Percentiles rank a stretch among this genome's conserved stretches.
phyloP scores from a whole-genome alignment of 768 basidiomycete species.

The Sarcomyxa edulis region DNA sequence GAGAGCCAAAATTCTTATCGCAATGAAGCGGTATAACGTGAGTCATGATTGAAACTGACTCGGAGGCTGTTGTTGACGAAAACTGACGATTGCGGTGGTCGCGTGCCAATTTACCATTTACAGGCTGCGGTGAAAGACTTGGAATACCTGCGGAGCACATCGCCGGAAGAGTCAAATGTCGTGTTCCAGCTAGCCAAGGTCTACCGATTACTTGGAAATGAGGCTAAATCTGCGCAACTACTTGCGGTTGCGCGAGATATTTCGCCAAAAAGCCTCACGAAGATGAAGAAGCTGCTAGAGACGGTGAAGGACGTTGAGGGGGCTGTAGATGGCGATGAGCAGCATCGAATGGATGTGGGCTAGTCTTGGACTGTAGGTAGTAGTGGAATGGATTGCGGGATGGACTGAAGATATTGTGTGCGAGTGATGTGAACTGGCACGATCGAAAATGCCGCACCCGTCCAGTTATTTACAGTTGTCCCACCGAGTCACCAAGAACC shows the following conservation, averaged over 20 bases:
- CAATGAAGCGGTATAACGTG: slow-evolving; percentile 79
- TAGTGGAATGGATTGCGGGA: slow-evolving; percentile 1
- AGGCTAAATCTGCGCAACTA: slow-evolving; percentile 73
- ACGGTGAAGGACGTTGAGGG: slow-evolving; percentile 57
- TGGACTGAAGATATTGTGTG: slow-evolving; percentile 4
- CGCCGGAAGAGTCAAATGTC: slow-evolving; percentile 95
- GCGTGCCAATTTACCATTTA: slow-evolving; percentile 19
- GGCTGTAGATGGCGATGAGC: slow-evolving; percentile 46
- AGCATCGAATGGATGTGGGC: slow-evolving; percentile 81
- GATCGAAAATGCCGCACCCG: slow-evolving; percentile 1
- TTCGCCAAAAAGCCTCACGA: slow-evolving; percentile 83
- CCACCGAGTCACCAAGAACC: slow-evolving; percentile 3
- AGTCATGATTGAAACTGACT: slow-evolving; percentile 24
- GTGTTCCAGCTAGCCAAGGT: slow-evolving; percentile 93
- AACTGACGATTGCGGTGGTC: slow-evolving; percentile 9
- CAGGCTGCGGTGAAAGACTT: slow-evolving; percentile 82
- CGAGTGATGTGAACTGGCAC: neutral
- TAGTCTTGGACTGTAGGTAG: slow-evolving; percentile 25
- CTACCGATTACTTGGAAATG: slow-evolving; percentile 78
- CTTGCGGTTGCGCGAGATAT: slow-evolving; percentile 91
- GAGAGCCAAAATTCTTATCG: slow-evolving; percentile 85
- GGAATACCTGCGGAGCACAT: slow-evolving; percentile 70
- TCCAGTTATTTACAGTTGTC: slow-evolving; percentile 5
- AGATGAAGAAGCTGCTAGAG: slow-evolving; percentile 76
- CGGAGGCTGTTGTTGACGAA: neutral